Base-by-base conservation (phyloP, 495 filamentous ascomycete genomes). In the Penicillium canescens region DNA sequence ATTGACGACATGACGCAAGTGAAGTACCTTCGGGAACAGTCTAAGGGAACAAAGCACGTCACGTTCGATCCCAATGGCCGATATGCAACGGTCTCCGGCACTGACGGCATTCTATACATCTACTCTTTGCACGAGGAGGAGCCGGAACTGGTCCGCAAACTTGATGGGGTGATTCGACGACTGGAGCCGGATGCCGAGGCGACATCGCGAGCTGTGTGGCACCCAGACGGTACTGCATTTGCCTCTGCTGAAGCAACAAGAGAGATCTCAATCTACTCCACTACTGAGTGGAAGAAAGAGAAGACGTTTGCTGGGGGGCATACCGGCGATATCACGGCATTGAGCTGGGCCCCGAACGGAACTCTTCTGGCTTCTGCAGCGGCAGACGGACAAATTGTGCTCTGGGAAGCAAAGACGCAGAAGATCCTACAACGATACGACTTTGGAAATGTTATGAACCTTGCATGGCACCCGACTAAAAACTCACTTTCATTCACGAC, bases 281-380 rank as follows among this genome's bases (percentile, higher is more conserved):
- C 82, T 50, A 80, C 82, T n/a, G 89, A 94, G 60, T 96, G 92
- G 87, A 88, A 89, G 65, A 86, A 84, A 49, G 91, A 97, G 65
- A 82, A 88, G 57, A 63, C 69, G 0, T 98, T 98, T 61, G 63
- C 82, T 6, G 82, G 82, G 21, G 91, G 89, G 1, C 95, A 98
- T 59, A 86, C 82, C 23, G 89, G 87, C 20, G 89, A 95, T 59
- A 86, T 98, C 54, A 96, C 91, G 0, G 86, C 93, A 11, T 73
- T 93, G 14, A 84, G 85, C 38, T 98, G 94, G 94, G 94, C 92
- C 12, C 92, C 92, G 2, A 98, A 98, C 69, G 94, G 94, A 16
- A 88, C 91, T 0, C 75, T 98, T 39, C 78, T 98, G 5, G 89
- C 83, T 18, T 90, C 88, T 6, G 89, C 95, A 13, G 89, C 81